Percentiles rank a stretch among this genome's conserved stretches.
Evolutionary conservation across 2,329 filamentous ascomycete species (phyloP).

Genomic region (Westerdykella sp.): DNA sequence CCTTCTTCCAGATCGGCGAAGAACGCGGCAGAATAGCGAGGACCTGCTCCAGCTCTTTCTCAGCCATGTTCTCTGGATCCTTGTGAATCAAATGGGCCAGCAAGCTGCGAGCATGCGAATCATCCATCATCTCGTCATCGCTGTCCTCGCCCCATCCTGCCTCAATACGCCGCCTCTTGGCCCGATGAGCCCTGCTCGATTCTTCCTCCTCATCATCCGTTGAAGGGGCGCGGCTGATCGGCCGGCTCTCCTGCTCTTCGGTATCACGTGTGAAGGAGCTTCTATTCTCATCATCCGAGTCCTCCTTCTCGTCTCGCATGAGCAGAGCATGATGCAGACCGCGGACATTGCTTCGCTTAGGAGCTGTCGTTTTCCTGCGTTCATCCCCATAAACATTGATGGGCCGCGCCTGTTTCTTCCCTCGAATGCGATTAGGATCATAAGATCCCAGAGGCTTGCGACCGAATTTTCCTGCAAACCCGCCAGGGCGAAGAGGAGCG

Average conservation of each 20-base stretch:
- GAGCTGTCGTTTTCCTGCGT: constrained; percentile 51
- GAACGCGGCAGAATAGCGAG: constrained; percentile 49
- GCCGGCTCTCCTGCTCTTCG: constrained; percentile 77
- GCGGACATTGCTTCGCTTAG: constrained; percentile 55
- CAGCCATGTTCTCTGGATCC: constrained; percentile 64
- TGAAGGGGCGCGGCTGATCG: constrained; percentile 61
- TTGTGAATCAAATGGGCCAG: constrained; percentile 47
- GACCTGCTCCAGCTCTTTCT: constrained; percentile 55
- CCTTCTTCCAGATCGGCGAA: constrained; percentile 68
- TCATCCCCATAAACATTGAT: constrained; percentile 51
- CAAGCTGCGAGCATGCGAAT: constrained; percentile 41
- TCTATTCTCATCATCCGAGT: constrained; percentile 69
- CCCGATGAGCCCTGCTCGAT: constrained; percentile 39
- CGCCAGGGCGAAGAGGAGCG: constrained; percentile 49
- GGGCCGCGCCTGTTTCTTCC: constrained; percentile 34
- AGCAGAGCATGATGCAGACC: constrained; percentile 76
- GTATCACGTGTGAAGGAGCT: constrained; percentile 67
- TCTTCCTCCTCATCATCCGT: constrained; percentile 48
- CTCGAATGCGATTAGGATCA: constrained; percentile 39
- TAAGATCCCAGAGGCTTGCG: constrained; percentile 41
- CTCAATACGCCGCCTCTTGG: constrained; percentile 42
- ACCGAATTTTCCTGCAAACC: constrained; percentile 38
- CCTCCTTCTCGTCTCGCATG: constrained; percentile 73
- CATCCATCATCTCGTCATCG: constrained; percentile 46
- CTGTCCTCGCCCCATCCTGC: constrained; percentile 44